phyloP scores from a whole-genome alignment of 768 basidiomycete genomes.

The Neoboletus subvelutipes region DNA sequence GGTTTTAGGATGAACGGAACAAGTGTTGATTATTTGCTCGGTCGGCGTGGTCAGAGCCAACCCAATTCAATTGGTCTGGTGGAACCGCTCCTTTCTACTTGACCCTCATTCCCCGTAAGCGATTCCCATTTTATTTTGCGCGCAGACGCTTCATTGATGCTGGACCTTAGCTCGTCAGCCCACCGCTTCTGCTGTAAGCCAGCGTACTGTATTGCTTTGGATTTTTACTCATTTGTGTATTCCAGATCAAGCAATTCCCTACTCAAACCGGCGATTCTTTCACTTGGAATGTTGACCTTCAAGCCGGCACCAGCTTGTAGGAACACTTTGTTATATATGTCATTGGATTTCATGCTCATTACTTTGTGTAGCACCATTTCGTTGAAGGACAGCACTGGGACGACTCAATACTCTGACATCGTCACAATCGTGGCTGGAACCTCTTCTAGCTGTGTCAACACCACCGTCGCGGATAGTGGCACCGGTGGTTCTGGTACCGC shows the following conservation, averaged over 20 bases:
- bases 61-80: conserved; percentile 50
- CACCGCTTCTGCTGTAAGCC: conserved; percentile 49
- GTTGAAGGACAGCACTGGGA: conserved; percentile 60
- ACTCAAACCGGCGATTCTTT: conserved; percentile 39
- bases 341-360: not conserved
- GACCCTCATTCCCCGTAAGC: conserved; percentile 59
- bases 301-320: conserved; percentile 47
- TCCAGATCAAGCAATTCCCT: conserved; percentile 56
- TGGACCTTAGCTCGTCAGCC: conserved; percentile 49
- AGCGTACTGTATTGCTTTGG: not conserved
- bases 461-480: conserved; percentile 1
- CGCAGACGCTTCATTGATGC: not conserved
- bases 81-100: conserved; percentile 60
- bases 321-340: not conserved
- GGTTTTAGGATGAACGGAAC: not conserved
- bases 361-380: conserved; percentile 43
- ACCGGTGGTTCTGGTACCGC: conserved; percentile 2
- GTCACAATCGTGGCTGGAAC: conserved; percentile 42
- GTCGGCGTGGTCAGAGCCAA: conserved; percentile 49
- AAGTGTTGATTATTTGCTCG: not conserved
- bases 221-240: conserved; percentile 8
- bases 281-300: conserved; percentile 59
- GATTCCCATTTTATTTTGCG: fast-evolving
- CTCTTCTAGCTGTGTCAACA: conserved; percentile 33
- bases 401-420: conserved; percentile 49